Conservation (phyloP, 176 grass and related monocot species). For the Puccinellia tenuiflora region DNA sequence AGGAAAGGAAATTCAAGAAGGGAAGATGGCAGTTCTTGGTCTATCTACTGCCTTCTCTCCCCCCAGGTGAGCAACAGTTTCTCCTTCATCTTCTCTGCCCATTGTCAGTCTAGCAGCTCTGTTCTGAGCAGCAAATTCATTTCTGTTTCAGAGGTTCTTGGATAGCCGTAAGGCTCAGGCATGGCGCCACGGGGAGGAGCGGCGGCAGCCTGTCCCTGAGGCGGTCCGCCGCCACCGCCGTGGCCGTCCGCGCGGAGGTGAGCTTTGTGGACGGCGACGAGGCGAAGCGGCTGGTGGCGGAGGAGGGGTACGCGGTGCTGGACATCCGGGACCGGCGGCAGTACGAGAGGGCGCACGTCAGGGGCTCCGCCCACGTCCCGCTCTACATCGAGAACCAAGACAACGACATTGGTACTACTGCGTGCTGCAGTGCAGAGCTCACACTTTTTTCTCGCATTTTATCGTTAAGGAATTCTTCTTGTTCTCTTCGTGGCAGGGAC, state of each 20-base stretch:
- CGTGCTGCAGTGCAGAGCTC: neutral
- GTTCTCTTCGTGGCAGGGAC: conserved; percentile 41
- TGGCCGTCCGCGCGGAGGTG: conserved; percentile 54
- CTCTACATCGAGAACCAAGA: conserved; percentile 85
- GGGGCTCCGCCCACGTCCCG: conserved; percentile 56
- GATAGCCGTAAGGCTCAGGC: conserved; percentile 29
- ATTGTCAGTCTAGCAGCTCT: neutral
- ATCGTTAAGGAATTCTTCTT: too few relatives aligned
- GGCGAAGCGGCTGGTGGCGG: conserved; percentile 70
- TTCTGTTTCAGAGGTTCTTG: conserved; percentile 26
- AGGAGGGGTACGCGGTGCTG: conserved; percentile 74
- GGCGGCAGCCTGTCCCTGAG: neutral
- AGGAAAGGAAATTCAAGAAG: neutral
- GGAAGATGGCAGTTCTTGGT: conserved; percentile 32
- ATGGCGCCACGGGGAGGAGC: neutral
- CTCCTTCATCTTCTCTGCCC: neutral
- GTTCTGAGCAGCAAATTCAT: neutral
- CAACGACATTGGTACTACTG: conserved; percentile 65
- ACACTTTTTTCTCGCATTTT: neutral
- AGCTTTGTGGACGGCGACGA: conserved; percentile 72
- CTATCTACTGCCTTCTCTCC: conserved; percentile 30
- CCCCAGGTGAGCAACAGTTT: conserved; percentile 7
- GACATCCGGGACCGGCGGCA: conserved; percentile 79
- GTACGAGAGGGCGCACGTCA: conserved; percentile 70
- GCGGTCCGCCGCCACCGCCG: neutral